Percentiles rank a stretch among this genome's conserved stretches.
Evolutionary conservation across 768 basidiomycete genomes (phyloP).

Genomic region (Mycena metata): DNA sequence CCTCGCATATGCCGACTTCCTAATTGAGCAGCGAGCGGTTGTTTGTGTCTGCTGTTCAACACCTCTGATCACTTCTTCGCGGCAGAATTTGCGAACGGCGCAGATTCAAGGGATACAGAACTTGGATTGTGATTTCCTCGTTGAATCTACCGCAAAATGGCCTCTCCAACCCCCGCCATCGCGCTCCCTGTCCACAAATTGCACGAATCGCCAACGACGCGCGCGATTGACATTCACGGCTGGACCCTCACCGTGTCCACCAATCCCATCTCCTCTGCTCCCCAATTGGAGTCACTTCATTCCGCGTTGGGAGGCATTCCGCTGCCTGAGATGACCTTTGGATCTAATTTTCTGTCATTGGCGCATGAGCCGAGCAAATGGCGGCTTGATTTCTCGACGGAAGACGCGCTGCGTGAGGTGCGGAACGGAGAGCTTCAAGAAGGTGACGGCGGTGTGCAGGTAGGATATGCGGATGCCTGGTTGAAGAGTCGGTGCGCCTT

Average conservation of each 20-base stretch:
- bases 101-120: no score
- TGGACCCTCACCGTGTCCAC: constrained; percentile 83
- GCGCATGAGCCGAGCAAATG: constrained; percentile 75
- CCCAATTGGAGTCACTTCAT: constrained; percentile 79
- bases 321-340: constrained; percentile 97
- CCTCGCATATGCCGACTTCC: no score
- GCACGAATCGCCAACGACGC: constrained; percentile 76
- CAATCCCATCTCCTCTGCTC: constrained; percentile 84
- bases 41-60: no score
- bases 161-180: constrained; percentile 44
- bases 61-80: no score
- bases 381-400: constrained; percentile 74
- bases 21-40: no score
- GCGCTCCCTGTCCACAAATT: constrained; percentile 74
- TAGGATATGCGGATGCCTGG: constrained; percentile 96
- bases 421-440: constrained; percentile 80
- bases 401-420: constrained; percentile 78
- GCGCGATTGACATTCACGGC: constrained; percentile 73
- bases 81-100: no score
- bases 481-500: constrained; percentile 75
- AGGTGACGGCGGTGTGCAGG: constrained; percentile 94
- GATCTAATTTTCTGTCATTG: constrained; percentile 81
- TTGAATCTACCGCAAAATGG: no score
- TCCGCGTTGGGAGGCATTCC: constrained; percentile 74
- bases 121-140: no score